These are phyloP conservation scores for Suhomyces choctaworum DNA, from an alignment of 1,139 yeast genomes.

Conservation along the genomic window DNA sequence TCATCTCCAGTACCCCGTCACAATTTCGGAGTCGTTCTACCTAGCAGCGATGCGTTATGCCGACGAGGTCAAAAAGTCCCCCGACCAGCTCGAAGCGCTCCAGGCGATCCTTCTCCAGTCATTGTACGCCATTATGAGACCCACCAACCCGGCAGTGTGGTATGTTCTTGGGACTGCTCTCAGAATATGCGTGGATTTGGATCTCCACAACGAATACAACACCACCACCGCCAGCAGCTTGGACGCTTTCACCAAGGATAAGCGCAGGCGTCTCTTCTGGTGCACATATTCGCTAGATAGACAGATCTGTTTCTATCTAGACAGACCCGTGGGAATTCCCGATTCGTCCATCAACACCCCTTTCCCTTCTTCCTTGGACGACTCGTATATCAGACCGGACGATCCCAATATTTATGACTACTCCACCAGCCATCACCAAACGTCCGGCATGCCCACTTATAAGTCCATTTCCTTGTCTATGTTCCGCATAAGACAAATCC, in stretches of 20 bases:
- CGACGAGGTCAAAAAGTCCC: slow-evolving; percentile 57
- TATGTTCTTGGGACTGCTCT: slow-evolving; percentile 80
- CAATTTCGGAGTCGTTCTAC: slow-evolving; percentile 71
- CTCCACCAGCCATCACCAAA: not conserved
- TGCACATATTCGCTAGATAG: slow-evolving; percentile 83
- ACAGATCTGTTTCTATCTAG: slow-evolving; percentile 70
- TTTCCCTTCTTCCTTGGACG: slow-evolving; percentile 76
- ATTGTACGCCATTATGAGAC: slow-evolving; percentile 71
- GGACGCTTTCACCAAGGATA: slow-evolving; percentile 62
- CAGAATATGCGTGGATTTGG: slow-evolving; percentile 78
- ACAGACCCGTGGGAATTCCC: slow-evolving; percentile 74
- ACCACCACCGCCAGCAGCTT: slow-evolving; percentile 23
- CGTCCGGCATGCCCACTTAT: slow-evolving; percentile 37
- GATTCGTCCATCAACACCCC: slow-evolving; percentile 65
- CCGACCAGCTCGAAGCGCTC: slow-evolving; percentile 66
- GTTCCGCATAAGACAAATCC: slow-evolving; percentile 68
- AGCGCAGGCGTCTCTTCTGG: slow-evolving; percentile 83
- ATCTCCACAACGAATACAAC: slow-evolving; percentile 54
- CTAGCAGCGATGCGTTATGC: slow-evolving; percentile 61
- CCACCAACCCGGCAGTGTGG: slow-evolving; percentile 91
- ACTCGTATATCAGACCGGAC: slow-evolving; percentile 52
- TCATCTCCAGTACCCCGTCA: slow-evolving; percentile 66
- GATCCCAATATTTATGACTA: slow-evolving; percentile 12
- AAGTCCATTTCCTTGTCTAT: slow-evolving; percentile 66
- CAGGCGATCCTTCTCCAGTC: slow-evolving; percentile 72